Evolutionary conservation across 2,329 filamentous ascomycete species (phyloP).

Genomic region (Salinomyces thailandicus): DNA sequence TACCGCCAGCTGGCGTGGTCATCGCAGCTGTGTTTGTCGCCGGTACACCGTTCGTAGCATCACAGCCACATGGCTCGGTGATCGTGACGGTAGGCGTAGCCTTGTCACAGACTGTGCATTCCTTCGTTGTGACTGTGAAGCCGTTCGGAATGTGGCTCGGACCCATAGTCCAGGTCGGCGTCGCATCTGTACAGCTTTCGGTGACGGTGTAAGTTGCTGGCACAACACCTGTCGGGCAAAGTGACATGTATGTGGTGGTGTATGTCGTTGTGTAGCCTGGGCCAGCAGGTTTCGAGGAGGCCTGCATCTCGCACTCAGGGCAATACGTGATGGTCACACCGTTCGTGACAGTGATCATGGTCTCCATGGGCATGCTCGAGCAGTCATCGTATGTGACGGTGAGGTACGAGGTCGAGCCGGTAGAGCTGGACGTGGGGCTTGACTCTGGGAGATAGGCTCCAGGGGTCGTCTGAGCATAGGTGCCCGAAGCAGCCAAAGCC

Average conservation of each 20-base stretch:
- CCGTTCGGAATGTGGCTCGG: slow-evolving; percentile 25
- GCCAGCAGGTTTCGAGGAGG: slow-evolving; percentile 3
- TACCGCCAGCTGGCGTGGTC: slow-evolving; percentile 2
- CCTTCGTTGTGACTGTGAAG: slow-evolving; percentile 25
- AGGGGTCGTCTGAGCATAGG: slow-evolving; percentile 15
- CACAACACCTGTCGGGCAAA: slow-evolving; percentile 26
- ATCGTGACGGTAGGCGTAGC: slow-evolving; percentile 24
- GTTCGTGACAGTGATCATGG: slow-evolving; percentile 26
- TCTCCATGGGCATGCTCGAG: slow-evolving; percentile 19
- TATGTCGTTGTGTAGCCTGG: slow-evolving; percentile 26
- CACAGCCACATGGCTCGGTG: slow-evolving; percentile 28
- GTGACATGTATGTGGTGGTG: slow-evolving; percentile 26
- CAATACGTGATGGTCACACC: slow-evolving; percentile 29
- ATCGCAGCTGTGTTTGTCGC: slow-evolving; percentile 2
- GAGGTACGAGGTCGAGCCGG: slow-evolving; percentile 18
- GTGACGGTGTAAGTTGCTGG: slow-evolving; percentile 28
- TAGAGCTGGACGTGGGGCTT: slow-evolving; percentile 6
- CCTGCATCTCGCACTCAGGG: slow-evolving; percentile 21
- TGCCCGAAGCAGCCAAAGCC: slow-evolving; percentile 16
- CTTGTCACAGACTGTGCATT: slow-evolving; percentile 24
- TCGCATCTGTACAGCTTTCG: slow-evolving; percentile 25
- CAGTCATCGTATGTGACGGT: slow-evolving; percentile 26
- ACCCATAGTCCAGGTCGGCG: slow-evolving; percentile 26
- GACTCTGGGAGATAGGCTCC: background rate
- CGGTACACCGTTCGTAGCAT: slow-evolving; percentile 17